Percentiles rank a stretch among this genome's conserved stretches.
Evolutionary conservation across 805 yeast species (phyloP).

Genomic region (Cyberlindnera bimundalis): DNA sequence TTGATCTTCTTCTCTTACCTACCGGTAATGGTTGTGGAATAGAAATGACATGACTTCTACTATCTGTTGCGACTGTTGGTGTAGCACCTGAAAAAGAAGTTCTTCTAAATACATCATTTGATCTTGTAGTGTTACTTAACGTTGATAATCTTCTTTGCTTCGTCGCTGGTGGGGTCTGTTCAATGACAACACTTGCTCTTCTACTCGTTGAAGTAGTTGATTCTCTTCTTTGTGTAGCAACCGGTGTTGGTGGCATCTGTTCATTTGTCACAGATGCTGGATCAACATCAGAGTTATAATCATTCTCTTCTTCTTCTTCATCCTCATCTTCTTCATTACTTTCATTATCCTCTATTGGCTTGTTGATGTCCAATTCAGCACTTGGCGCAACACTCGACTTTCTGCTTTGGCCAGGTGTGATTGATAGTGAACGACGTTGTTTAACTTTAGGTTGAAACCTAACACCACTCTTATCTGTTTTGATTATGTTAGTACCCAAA

Average conservation of each 20-base stretch:
- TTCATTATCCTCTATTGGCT: constrained; percentile 4
- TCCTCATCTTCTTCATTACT: constrained; percentile 15
- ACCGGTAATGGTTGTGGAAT: constrained; percentile 18
- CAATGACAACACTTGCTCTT: constrained; percentile 18
- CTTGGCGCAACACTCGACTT: constrained; percentile 22
- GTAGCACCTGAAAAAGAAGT: constrained; percentile 10
- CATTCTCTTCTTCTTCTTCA: constrained; percentile 14
- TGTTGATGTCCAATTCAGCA: neutral
- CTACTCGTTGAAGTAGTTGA: constrained; percentile 9
- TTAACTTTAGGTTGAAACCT: constrained; percentile 62
- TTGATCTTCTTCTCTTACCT: constrained; percentile 15
- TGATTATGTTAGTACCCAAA: constrained; percentile 3
- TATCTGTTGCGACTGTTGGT: constrained; percentile 2
- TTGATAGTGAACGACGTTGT: constrained; percentile 36
- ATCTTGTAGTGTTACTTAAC: constrained; percentile 31
- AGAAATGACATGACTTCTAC: constrained; percentile 28
- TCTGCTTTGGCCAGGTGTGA: constrained; percentile 27
- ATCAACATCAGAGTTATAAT: constrained; percentile 11
- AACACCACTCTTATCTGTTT: constrained; percentile 47
- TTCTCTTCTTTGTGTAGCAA: constrained; percentile 3
- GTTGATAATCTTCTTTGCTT: constrained; percentile 39
- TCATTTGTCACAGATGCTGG: neutral
- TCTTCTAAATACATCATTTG: constrained; percentile 33
- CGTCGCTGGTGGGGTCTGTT: constrained; percentile 18
- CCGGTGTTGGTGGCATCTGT: constrained; percentile 4